Base-by-base conservation (phyloP, 441 rosid genomes). In the Erodium texanum region DNA sequence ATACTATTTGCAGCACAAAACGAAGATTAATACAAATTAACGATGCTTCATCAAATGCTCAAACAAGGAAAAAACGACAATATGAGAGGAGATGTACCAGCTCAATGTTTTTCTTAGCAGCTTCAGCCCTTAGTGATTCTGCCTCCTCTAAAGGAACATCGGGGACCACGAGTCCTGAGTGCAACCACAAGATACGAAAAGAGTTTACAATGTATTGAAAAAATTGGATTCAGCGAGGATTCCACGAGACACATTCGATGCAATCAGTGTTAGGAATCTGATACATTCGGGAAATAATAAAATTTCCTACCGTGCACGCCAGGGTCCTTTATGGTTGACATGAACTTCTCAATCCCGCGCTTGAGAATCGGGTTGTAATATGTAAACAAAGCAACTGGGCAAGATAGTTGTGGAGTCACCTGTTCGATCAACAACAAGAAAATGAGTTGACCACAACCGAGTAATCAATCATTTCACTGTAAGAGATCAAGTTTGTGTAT, bases 81-180 rank as follows among this genome's bases (percentile, higher is more conserved):
- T 10, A 7, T 41, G 15, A 10, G 15, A 41, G 14, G 12, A 3
- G 15, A 41, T n/a, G n/a, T 41, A 87, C 98, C 84, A 94, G 75
- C 77, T 94, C 97, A 75, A 94, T 87, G 29, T 83, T 79, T 58
- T 86, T 70, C 82, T 84, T 85, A 20, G 65, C 59, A 73, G 98
- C 92, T 84, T 81, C 96, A 32, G 64, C 81, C 66, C 91, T 85
- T 76, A 94, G 72, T 73, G 77, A 64, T 73, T 84, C 89, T 58
- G 96, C 84, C 83, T 93, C 97, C 74, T 91, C 99, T 5, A 93
- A 74, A 74, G 96, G 97, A 74, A 93, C 96, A 81, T 89, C 99
- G 32, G 94, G 96, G 66, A 94, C 97, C 59, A 92, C 88, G 77
- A 94, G 96, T 41, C 97, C 99, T 94, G 84, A 68, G 64, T 76